Percentiles rank a stretch among this genome's conserved stretches.
phyloP scores from a whole-genome alignment of 768 basidiomycete genomes.

The Rhizopogon rudus region DNA sequence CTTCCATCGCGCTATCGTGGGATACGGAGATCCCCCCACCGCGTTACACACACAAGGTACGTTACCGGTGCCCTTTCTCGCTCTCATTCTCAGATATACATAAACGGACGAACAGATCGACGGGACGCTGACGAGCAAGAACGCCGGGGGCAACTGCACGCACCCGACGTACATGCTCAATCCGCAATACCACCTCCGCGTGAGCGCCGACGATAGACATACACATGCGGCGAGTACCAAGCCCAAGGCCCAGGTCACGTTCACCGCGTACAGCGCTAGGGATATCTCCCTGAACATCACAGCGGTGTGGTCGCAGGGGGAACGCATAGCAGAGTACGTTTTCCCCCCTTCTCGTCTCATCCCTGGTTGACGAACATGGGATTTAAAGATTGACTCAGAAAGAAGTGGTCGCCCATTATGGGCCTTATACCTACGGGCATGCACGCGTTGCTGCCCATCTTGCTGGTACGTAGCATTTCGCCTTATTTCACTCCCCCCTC shows the following conservation, averaged over 20 bases:
- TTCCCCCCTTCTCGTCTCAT: background rate
- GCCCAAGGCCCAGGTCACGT: constrained; percentile 34
- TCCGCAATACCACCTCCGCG: constrained; percentile 75
- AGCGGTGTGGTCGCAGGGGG: constrained; percentile 69
- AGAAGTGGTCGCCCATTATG: constrained; percentile 69
- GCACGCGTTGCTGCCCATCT: constrained; percentile 51
- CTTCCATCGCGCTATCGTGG: constrained; percentile 38
- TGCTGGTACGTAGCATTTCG: constrained; percentile 35
- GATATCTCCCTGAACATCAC: constrained; percentile 72
- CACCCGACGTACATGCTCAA: constrained; percentile 84
- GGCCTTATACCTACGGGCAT: constrained; percentile 77
- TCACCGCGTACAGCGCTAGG: constrained; percentile 52
- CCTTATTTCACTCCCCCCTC: background rate
- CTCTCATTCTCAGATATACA: too few relatives aligned
- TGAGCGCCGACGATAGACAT: constrained; percentile 21
- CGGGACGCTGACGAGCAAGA: constrained; percentile 60
- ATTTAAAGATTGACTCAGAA: constrained; percentile 48
- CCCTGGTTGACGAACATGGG: too few relatives aligned
- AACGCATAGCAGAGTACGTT: constrained; percentile 71
- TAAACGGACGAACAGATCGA: constrained; percentile 38
- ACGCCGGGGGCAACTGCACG: constrained; percentile 80
- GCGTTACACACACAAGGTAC: constrained; percentile 38
- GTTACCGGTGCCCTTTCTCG: constrained; percentile 1
- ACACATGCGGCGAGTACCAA: background rate
- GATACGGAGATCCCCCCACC: constrained; percentile 34